A percentile compares a stretch with the other conserved stretches of the same genome.
Evolutionary conservation across 495 filamentous ascomycete genomes (phyloP).

Genomic region (Xylaria longipes): DNA sequence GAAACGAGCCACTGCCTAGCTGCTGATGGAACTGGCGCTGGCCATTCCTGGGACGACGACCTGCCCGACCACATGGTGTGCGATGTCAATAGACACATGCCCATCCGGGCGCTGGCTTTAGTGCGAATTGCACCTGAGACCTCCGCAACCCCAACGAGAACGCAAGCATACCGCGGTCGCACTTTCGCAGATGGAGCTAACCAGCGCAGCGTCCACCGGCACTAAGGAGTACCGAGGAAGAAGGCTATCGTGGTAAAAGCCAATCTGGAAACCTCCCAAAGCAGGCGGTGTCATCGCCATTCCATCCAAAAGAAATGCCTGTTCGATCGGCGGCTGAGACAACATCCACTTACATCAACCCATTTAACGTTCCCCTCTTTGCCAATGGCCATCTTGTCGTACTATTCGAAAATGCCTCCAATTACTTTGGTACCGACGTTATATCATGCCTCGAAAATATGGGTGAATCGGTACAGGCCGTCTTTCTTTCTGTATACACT

Average conservation of each 20-base stretch:
- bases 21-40: not conserved
- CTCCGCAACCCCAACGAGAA: not conserved
- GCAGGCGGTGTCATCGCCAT: not conserved
- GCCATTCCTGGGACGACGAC: not conserved
- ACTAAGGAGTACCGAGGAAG: not conserved
- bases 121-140: not conserved
- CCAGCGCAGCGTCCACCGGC: not conserved
- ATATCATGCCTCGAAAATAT: conserved; percentile 35
- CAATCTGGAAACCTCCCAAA: not conserved
- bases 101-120: not conserved
- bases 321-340: conserved; percentile 14
- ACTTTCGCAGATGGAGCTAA: not conserved
- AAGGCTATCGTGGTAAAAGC: not conserved
- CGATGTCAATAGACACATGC: not conserved
- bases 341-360: conserved; percentile 65
- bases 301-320: not conserved
- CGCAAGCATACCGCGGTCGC: not conserved
- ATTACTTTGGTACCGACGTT: conserved; percentile 19
- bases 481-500: not conserved
- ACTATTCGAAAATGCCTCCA: conserved; percentile 24
- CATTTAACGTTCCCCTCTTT: conserved; percentile 68
- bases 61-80: not conserved
- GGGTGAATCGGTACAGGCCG: not conserved
- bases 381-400: conserved; percentile 47
- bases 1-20: not conserved